Evolutionary conservation across 1,284 basidiomycete genomes (phyloP), one percentile per base, ranked within the genome.

Genomic region (Earliella scabrosa): DNA sequence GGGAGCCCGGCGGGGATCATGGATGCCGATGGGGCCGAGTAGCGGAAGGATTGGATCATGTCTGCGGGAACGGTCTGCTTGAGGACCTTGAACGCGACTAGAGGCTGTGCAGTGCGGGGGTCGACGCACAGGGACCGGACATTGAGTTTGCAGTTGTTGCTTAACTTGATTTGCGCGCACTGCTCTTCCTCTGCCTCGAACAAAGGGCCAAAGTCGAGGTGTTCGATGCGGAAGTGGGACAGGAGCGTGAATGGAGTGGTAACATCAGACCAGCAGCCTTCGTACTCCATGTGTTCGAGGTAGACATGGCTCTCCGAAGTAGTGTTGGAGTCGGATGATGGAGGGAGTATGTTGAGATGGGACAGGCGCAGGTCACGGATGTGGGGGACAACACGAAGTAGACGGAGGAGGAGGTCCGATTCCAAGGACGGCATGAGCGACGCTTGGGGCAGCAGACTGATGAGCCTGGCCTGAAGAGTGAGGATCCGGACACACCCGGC

Each of bases 221-320:
- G 54, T 23, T 47, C 43, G 24, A 51, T 31, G 24, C 24, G 49
- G 39, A 56, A 51, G 21, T 24, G 23, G 1, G 49, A 46, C 0
- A 56, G 45, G 11, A 56, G 45, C 21, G 38, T 29, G 26, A 51
- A 51, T 11, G 49, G 20, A 36, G 18, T 21, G 18, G 21, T 20
- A 7, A 56, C 14, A 31, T 43, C 26, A 18, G 43, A 41, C 38
- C 24, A 18, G 20, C 49, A 56, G 4, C 41, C 40, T 26, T 51
- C 49, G 26, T 51, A 56, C 45, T 56, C 54, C 45, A 56, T n/a
- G 14, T 56, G 54, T 2, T 51, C 45, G 24, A 56, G 14, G 18
- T 20, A n/a, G 13, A 32, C 38, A 20, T 21, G 41, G n/a, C 38
- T 5, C 16, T n/a, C n/a, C n/a, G n/a, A n/a, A n/a, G 23, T 7